Conservation (phyloP, 2,329 filamentous ascomycete genomes). For the Alternaria ventricosa region DNA sequence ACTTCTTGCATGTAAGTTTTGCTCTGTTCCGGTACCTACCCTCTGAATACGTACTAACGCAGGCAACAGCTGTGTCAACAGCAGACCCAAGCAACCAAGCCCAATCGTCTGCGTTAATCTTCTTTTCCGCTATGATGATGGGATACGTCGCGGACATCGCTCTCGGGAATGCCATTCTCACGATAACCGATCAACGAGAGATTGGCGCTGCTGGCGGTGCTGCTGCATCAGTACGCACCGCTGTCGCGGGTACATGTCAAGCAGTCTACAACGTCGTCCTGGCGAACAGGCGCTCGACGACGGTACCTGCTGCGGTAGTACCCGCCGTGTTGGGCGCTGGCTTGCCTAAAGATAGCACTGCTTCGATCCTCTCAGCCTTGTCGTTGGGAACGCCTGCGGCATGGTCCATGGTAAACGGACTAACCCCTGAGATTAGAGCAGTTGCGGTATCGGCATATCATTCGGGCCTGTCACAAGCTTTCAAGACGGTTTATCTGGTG, state of each 20-base stretch:
- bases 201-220: slow-evolving; percentile 4
- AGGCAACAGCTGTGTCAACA: background rate
- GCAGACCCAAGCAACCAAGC: background rate
- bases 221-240: slow-evolving; percentile 1
- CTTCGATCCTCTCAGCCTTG: background rate
- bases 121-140: background rate
- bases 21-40: accelerated
- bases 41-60: background rate
- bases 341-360: background rate
- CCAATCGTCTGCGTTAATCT: background rate
- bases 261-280: slow-evolving; percentile 1
- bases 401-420: background rate
- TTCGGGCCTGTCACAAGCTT: background rate
- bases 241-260: background rate
- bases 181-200: background rate
- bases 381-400: background rate
- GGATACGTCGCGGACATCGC: background rate
- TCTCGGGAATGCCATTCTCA: background rate
- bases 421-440: background rate
- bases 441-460: background rate
- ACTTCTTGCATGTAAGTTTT: background rate
- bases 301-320: background rate
- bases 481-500: background rate
- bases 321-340: background rate
- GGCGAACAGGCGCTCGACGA: background rate